Conservation (phyloP, 306 rosid species). For the Rosa multiflora region DNA sequence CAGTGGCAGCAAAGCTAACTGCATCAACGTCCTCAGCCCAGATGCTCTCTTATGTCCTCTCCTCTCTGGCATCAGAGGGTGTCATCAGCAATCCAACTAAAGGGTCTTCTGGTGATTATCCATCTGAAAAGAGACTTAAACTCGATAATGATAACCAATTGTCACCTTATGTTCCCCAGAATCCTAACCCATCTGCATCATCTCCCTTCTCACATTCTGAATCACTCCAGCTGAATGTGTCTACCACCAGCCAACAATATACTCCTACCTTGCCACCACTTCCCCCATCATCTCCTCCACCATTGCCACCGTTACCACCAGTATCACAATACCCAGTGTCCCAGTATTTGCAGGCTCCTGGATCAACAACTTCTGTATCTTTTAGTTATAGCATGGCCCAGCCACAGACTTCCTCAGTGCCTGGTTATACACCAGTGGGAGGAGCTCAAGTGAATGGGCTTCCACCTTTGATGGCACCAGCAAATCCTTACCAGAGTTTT, state of each 20-base stretch:
- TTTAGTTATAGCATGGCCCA: conserved; percentile 61
- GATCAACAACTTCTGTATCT: conserved; percentile 49
- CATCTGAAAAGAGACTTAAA: conserved; percentile 75
- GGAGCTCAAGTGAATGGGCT: conserved; percentile 49
- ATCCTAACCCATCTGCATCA: conserved; percentile 51
- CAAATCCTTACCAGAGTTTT: conserved; percentile 68
- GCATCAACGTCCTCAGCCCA: conserved; percentile 93
- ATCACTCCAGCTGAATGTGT: conserved; percentile 44
- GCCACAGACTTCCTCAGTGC: conserved; percentile 46
- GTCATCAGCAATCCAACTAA: conserved; percentile 61
- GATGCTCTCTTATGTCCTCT: conserved; percentile 91
- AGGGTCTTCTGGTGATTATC: conserved; percentile 62
- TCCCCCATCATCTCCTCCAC: conserved; percentile 86
- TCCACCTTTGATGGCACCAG: conserved; percentile 51
- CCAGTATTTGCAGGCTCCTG: conserved; percentile 65
- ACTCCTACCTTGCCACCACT: conserved; percentile 73
- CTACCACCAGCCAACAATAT: conserved; percentile 54
- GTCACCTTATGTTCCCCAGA: conserved; percentile 51
- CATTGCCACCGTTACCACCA: conserved; percentile 86
- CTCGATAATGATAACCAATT: conserved; percentile 65
- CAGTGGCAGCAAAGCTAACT: conserved; percentile 94
- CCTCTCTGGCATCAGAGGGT: conserved; percentile 96
- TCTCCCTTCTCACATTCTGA: conserved; percentile 59
- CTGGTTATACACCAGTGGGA: conserved; percentile 44
- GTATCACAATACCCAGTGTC: conserved; percentile 64